Base-by-base conservation (phyloP, 2,329 filamentous ascomycete genomes). In the Sarocladiaceae sp. region DNA sequence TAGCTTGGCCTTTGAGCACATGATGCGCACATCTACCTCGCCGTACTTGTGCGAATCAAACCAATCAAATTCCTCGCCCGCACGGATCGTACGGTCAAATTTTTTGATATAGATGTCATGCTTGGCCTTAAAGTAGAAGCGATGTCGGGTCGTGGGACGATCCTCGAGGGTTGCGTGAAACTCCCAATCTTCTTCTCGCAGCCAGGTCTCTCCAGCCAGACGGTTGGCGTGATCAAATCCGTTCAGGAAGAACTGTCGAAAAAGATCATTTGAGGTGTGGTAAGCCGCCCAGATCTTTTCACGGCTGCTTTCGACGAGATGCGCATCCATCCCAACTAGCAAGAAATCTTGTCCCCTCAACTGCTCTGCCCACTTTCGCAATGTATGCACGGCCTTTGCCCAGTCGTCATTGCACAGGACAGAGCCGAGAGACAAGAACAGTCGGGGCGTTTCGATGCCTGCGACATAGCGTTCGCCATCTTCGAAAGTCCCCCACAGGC, bases 1-100 rank as follows among this genome's bases (percentile, higher is more conserved):
- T 50, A 68, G 53, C 37, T 61, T 62, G 32, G 63, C 61, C 53
- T 64, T 60, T 47, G 52, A 54, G 47, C 64, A 67, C 66, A 68
- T 68, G 46, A 60, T 53, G 19, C 55, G 55, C 11, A 68, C 65
- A 23, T 55, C 56, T 3, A 55, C 47, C 49, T 65, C 60, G 37
- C 56, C 54, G 39, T 67, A 66, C 51, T 67, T 68, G 53, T 68
- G 65, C 24, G 66, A 65, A 50, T 68, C 66, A 47, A 68, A 68
- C 65, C 65, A 68, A 48, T 68, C 65, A 13, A 67, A 54, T 46
- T 66, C 62, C 33, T 64, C 55, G 12, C 60, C 64, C 16, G 53
- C 43, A 32, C 49, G 44, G 31, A 68, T 60, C 10, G 48, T 47
- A 13, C 53, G 53, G 2, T 47, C 51, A 21, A 58, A 48, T 13